A percentile compares a stretch with the other conserved stretches of the same genome.
These are phyloP conservation scores for Sclerotinia glacialis DNA, from an alignment of 2,329 filamentous ascomycete genomes.

Conservation along the genomic window DNA sequence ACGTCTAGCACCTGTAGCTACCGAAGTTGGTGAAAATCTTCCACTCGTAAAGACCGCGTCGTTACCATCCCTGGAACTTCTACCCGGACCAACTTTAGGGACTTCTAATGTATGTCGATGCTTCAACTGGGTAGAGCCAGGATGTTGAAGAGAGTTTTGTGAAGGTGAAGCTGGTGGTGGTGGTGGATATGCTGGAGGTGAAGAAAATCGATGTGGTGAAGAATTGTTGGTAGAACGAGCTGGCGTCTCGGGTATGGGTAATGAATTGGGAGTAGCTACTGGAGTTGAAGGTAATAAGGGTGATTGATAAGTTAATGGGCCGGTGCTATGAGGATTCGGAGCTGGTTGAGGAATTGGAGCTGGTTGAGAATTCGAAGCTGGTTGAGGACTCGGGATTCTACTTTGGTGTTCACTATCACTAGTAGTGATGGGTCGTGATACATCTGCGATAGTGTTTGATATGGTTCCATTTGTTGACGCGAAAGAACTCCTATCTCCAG, in stretches of 20 bases:
- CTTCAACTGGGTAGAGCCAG: slow-evolving; percentile 59
- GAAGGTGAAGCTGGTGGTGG: slow-evolving; percentile 49
- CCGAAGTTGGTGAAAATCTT: slow-evolving; percentile 66
- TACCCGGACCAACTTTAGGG: slow-evolving; percentile 63
- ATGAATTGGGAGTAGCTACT: slow-evolving; percentile 32
- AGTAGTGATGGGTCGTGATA: slow-evolving; percentile 29
- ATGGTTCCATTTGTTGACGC: slow-evolving; percentile 36
- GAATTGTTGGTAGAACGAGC: slow-evolving; percentile 35
- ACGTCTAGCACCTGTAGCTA: slow-evolving; percentile 59
- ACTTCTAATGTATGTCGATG: slow-evolving; percentile 89
- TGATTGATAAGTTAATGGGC: slow-evolving; percentile 37
- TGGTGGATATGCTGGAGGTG: slow-evolving; percentile 56
- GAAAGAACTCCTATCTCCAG: slow-evolving; percentile 34
- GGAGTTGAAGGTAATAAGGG: slow-evolving; percentile 36
- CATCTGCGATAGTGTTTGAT: slow-evolving; percentile 25
- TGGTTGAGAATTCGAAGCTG: slow-evolving; percentile 31
- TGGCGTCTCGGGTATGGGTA: slow-evolving; percentile 28
- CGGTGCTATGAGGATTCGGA: slow-evolving; percentile 37
- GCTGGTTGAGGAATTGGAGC: slow-evolving; percentile 32
- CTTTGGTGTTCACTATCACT: slow-evolving; percentile 31
- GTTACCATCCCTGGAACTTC: slow-evolving; percentile 69
- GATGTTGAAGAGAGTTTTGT: slow-evolving; percentile 41
- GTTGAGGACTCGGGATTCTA: slow-evolving; percentile 28
- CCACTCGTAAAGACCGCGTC: slow-evolving; percentile 71
- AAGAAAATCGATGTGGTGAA: slow-evolving; percentile 54